These are phyloP conservation scores for Populus hybrid DNA, from an alignment of 441 rosid species.

Conservation along the genomic window DNA sequence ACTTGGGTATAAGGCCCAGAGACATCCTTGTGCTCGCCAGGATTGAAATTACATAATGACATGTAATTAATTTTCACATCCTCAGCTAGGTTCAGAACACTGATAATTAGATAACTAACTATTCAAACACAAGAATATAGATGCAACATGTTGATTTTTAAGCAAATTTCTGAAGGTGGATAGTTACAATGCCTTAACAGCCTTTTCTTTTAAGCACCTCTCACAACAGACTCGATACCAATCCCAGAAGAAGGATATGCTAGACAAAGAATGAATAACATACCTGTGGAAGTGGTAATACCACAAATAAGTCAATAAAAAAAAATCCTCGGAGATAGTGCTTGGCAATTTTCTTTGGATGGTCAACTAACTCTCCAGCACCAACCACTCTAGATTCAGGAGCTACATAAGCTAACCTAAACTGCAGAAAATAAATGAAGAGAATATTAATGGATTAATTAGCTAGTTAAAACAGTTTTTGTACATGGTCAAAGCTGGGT, in stretches of 20 bases:
- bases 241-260: background rate
- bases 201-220: background rate
- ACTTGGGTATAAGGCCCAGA: no score
- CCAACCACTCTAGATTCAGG: slow-evolving; percentile 80
- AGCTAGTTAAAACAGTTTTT: background rate
- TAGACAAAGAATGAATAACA: background rate
- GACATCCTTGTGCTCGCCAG: no score
- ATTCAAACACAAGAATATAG: no score
- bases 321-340: slow-evolving; percentile 61
- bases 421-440: slow-evolving; percentile 36
- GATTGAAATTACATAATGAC: no score
- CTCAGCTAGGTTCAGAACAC: no score
- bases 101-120: no score
- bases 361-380: slow-evolving; percentile 89
- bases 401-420: slow-evolving; percentile 80
- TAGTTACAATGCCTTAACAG: background rate
- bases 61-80: no score
- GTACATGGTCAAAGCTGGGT: slow-evolving; percentile 1
- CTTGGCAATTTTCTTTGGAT: slow-evolving; percentile 66
- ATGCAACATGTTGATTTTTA: no score
- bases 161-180: background rate
- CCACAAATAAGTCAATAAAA: slow-evolving; percentile 55
- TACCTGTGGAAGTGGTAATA: slow-evolving; percentile 90
- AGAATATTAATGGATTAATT: background rate
- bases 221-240: background rate